phyloP scores from a whole-genome alignment of 73 alveolate species.

The Tetrahymena elliotti region DNA sequence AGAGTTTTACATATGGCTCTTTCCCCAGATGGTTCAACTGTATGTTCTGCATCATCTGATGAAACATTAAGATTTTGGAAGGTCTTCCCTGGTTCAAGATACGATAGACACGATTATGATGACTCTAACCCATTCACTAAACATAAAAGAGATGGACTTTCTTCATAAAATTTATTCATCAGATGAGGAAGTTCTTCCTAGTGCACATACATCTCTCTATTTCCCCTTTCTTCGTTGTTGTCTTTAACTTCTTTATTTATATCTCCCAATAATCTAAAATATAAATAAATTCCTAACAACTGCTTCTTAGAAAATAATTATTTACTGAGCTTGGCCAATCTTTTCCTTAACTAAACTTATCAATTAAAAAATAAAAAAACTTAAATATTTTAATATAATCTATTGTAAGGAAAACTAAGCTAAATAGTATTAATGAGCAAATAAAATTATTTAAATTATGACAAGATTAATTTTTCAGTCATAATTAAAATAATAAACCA shows the following conservation, averaged over 20 bases:
- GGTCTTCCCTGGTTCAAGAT: background rate
- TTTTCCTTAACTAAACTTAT: no score
- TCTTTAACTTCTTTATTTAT: no score
- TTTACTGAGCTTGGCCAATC: no score
- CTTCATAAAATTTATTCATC: background rate
- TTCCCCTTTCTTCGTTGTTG: background rate
- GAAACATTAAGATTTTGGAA: constrained; percentile 99
- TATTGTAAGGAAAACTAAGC: background rate
- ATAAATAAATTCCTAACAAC: no score
- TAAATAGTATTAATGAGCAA: background rate
- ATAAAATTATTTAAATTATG: background rate
- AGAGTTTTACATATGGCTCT: constrained; percentile 83
- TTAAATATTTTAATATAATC: background rate
- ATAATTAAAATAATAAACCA: no score
- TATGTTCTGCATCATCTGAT: constrained; percentile 97
- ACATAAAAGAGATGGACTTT: background rate
- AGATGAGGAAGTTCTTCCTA: background rate
- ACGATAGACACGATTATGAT: background rate
- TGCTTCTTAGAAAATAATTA: no score
- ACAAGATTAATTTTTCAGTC: background rate
- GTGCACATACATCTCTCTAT: background rate
- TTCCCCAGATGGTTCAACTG: constrained; percentile 97
- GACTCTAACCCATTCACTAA: background rate
- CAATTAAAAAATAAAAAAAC: background rate
- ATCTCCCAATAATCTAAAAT: no score